Evolutionary conservation across 2,329 filamentous ascomycete species (phyloP).

Genomic region (Colletotrichum sp.): DNA sequence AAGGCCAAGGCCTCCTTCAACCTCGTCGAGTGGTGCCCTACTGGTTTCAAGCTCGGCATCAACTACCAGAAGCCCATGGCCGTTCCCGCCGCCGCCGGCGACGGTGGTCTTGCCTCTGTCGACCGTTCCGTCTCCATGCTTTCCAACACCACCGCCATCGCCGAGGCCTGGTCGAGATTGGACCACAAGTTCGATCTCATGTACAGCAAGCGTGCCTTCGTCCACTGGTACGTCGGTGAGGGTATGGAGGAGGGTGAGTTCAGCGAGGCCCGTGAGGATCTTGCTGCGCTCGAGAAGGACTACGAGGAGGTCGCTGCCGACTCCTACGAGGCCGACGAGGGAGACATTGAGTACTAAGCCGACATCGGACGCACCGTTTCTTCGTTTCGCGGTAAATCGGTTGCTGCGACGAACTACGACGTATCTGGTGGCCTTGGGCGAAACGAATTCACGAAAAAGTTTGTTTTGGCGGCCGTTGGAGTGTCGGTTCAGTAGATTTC

Average conservation of each 20-base stretch:
- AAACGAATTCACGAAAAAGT: constrained; percentile 18
- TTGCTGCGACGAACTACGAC: constrained; percentile 11
- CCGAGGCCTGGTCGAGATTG: constrained; percentile 74
- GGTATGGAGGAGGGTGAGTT: constrained; percentile 95
- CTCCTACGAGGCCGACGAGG: constrained; percentile 67
- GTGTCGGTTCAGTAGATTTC: constrained; percentile 19
- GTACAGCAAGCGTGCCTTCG: constrained; percentile 79
- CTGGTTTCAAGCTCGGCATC: constrained; percentile 77
- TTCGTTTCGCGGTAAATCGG: neutral
- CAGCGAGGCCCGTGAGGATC: constrained; percentile 83
- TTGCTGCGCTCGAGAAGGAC: constrained; percentile 84
- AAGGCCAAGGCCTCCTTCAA: constrained; percentile 77
- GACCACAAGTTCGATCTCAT: constrained; percentile 80
- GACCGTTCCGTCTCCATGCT: constrained; percentile 72
- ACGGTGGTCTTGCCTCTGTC: constrained; percentile 65
- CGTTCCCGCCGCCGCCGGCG: constrained; percentile 56
- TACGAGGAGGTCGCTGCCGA: constrained; percentile 85
- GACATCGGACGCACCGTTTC: neutral
- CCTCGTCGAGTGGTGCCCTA: constrained; percentile 77
- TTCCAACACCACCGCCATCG: constrained; percentile 76
- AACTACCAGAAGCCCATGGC: constrained; percentile 73
- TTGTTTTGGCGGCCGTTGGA: constrained; percentile 19
- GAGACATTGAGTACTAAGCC: constrained; percentile 78
- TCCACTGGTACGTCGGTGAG: constrained; percentile 84
- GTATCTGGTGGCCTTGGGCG: neutral